These are phyloP conservation scores for Calonectria multiphialidica DNA, from an alignment of 2,329 filamentous ascomycete genomes.

Conservation along the genomic window DNA sequence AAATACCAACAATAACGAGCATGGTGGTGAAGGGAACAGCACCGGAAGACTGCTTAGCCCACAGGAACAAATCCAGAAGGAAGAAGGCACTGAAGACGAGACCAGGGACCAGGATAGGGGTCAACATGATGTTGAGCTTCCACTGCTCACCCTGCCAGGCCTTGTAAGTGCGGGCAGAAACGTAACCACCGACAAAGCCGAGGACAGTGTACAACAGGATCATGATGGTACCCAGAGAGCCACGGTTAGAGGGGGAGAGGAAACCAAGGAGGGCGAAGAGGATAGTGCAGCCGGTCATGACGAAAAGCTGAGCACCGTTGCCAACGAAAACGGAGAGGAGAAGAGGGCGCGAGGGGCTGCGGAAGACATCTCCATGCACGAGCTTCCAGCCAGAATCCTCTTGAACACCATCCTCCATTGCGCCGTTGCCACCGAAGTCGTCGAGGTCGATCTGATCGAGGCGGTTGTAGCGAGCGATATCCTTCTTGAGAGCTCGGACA, in stretches of 20 bases:
- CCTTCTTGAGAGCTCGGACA: constrained; percentile 88
- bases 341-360: constrained; percentile 84
- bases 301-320: constrained; percentile 95
- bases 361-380: constrained; percentile 97
- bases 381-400: constrained; percentile 99
- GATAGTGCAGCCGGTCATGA: constrained; percentile 97
- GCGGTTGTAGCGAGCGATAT: constrained; percentile 96
- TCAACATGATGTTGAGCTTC: constrained; percentile 93
- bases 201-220: constrained; percentile 94
- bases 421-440: constrained; percentile 84
- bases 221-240: constrained; percentile 92
- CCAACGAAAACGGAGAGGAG: constrained; percentile 89
- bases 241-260: constrained; percentile 94
- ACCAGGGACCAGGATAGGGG: constrained; percentile 86
- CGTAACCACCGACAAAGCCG: constrained; percentile 91
- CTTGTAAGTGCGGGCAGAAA: constrained; percentile 93
- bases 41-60: constrained; percentile 91
- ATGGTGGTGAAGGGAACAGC: constrained; percentile 98
- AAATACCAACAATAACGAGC: constrained; percentile 92
- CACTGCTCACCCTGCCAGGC: constrained; percentile 91
- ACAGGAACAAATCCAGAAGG: constrained; percentile 94
- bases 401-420: constrained; percentile 90
- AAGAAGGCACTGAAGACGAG: constrained; percentile 92
- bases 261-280: constrained; percentile 94
- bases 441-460: constrained; percentile 92